Evolutionary conservation across 306 rosid genomes (phyloP).

Genomic region (Lathyrus aphaca): DNA sequence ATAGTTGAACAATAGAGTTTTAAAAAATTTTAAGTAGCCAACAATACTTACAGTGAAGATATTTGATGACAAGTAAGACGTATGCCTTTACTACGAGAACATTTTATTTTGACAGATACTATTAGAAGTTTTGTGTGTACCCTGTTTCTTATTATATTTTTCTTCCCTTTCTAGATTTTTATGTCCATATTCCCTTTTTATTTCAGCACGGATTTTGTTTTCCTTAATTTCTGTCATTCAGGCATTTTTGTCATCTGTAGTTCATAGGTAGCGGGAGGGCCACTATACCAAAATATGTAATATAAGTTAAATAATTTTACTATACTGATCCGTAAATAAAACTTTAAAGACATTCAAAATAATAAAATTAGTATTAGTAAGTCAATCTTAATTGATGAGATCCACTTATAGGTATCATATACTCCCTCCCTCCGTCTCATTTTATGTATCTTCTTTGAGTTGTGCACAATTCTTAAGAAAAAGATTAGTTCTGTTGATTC

Average conservation of each 20-base stretch:
- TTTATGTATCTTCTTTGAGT: no score
- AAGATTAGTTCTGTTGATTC: no score
- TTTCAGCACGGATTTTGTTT: neutral
- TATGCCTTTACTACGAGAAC: no score
- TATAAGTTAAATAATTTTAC: neutral
- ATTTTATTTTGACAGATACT: neutral
- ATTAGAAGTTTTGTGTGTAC: neutral
- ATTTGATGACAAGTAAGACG: neutral
- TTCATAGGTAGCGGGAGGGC: neutral
- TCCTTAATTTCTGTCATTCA: neutral
- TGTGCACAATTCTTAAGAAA: no score
- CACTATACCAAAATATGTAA: neutral
- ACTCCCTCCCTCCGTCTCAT: no score
- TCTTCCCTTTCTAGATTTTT: neutral
- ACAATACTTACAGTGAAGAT: slow-evolving; percentile 3
- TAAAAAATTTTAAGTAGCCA: neutral
- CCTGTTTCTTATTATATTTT: neutral
- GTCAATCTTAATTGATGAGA: neutral
- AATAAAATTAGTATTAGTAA: no score
- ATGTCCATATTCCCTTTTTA: neutral
- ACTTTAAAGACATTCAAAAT: neutral
- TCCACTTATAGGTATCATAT: neutral
- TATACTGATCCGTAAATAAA: neutral
- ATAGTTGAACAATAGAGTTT: neutral
- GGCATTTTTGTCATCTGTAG: neutral